Evolutionary conservation across 1,139 yeast genomes (phyloP).

Genomic region (Diutina pseudorugosa): DNA sequence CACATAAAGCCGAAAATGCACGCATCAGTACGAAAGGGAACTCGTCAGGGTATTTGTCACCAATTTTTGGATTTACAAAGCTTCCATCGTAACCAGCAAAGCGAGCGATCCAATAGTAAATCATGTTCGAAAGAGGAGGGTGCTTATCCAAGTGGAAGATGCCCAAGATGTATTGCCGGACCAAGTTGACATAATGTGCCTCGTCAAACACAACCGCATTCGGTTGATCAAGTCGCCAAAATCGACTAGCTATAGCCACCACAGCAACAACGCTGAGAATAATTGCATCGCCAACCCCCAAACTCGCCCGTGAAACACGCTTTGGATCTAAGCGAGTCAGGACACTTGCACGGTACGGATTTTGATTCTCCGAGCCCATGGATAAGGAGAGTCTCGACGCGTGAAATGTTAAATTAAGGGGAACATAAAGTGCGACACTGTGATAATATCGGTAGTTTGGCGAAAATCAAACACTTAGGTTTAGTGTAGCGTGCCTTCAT

Average conservation of each 20-base stretch:
- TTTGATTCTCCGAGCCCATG: neutral
- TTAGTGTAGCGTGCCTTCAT: neutral
- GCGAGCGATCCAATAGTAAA: conserved; percentile 31
- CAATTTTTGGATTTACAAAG: conserved; percentile 20
- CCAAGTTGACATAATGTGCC: conserved; percentile 24
- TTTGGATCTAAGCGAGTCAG: neutral
- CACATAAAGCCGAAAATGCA: conserved; percentile 23
- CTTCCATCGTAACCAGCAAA: conserved; percentile 34
- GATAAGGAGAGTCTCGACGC: neutral
- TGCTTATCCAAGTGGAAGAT: conserved; percentile 47
- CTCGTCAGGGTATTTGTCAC: conserved; percentile 17
- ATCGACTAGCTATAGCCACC: conserved; percentile 9
- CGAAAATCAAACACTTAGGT: neutral
- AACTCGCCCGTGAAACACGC: neutral
- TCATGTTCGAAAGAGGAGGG: conserved; percentile 48
- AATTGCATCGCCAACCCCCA: neutral
- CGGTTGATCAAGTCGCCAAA: conserved; percentile 18
- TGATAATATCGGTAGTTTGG: neutral
- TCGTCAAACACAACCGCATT: conserved; percentile 26
- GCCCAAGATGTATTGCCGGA: conserved; percentile 42
- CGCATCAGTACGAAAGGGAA: conserved; percentile 27
- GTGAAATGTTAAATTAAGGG: neutral
- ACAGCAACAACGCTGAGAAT: neutral
- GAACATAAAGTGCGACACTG: neutral
- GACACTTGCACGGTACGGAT: neutral